These are phyloP conservation scores for Populus davidiana DNA, from an alignment of 345 rosid species.

Conservation along the genomic window DNA sequence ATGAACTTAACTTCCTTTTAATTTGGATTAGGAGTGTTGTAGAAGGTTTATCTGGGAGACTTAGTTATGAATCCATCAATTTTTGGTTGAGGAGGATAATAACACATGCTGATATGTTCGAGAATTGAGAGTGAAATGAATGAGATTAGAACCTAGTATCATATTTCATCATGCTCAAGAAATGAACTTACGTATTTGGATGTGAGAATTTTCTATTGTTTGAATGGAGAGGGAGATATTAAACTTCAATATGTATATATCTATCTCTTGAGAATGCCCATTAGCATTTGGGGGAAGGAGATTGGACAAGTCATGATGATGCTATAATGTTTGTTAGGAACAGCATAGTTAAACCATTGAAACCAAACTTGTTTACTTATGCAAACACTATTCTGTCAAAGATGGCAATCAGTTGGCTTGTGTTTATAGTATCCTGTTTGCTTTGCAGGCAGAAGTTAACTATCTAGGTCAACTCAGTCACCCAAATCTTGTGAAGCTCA, in stretches of 20 bases:
- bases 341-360: not conserved
- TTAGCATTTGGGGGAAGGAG: not conserved
- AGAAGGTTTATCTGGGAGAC: not conserved
- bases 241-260: not conserved
- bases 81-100: not conserved
- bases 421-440: slow-evolving; percentile 7
- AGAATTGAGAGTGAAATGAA: not conserved
- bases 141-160: not conserved
- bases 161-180: not conserved
- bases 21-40: not conserved
- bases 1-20: not conserved
- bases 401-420: not conserved
- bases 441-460: slow-evolving; percentile 85
- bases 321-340: not conserved
- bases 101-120: not conserved
- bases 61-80: not conserved
- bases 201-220: not conserved
- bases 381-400: not conserved
- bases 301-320: not conserved
- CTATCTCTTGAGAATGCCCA: not conserved
- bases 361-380: not conserved
- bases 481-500: slow-evolving; percentile 89
- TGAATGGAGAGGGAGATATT: not conserved
- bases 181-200: not conserved
- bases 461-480: slow-evolving; percentile 92